Base-by-base conservation (phyloP, 2,329 filamentous ascomycete species). In the Aspergillus intermedius region DNA sequence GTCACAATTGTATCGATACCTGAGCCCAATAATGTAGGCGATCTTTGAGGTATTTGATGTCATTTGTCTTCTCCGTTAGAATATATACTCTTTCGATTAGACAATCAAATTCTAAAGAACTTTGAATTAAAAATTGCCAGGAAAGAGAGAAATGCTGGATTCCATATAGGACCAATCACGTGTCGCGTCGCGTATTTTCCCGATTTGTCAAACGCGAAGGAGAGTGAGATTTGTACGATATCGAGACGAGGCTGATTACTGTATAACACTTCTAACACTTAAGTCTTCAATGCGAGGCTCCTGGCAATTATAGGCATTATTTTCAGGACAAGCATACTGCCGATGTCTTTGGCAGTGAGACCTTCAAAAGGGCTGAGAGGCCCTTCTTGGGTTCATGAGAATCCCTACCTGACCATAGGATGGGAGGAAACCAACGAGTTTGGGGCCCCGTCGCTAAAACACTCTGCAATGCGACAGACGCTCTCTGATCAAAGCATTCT, bases 401-500 rank as follows among this genome's bases (percentile, higher is more conserved):
- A 63, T 1, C 69, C 69, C 2, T 70, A 63, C 42, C 48, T 69
- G 9, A 59, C 63, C 1, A 32, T 50, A 13, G 58, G 58, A 6
- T 64, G 60, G 53, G 60, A 63, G 30, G 50, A 57, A 17, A 49
- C 46, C n/a, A 59, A 52, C 44, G 45, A 47, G 3, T 15, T 23
- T 3, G 69, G 68, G 5, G 58, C 62, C n/a, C 55, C 63, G 17
- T 61, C 65, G 4, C 49, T 72, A 23, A 71, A 65, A 44, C 55
- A 67, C 30, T 53, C 60, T 6, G 67, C 69, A 8, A 68, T 65
- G 58, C 60, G 54, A 47, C 50, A 54, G 22, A 41, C 57, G 1
- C 42, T 72, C n/a, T 48, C 54, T 30, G 66, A 74, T 46, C 70
- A 73, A 48, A 65, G 68, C 9, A 56, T 46, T 19, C 47, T 75